Evolutionary conservation across 202 grass and related monocot genomes (phyloP).

Genomic region (Zizania palustris): DNA sequence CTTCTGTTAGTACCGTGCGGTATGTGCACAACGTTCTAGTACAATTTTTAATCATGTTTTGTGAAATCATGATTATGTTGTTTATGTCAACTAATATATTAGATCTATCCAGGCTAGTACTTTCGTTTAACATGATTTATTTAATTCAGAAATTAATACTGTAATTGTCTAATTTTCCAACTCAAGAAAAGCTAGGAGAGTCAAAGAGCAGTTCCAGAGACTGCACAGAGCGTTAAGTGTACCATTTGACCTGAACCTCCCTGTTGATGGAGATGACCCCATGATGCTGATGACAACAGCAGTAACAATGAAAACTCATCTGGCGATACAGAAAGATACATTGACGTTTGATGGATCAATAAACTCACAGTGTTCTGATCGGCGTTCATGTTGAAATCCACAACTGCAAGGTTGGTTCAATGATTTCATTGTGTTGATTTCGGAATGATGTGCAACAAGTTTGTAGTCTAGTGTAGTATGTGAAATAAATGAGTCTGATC

Average conservation of each 20-base stretch:
- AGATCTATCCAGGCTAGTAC: too few relatives aligned
- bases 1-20: too few relatives aligned
- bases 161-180: too few relatives aligned
- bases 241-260: constrained; percentile 75
- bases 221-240: constrained; percentile 45
- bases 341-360: constrained; percentile 52
- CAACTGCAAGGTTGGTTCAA: not conserved
- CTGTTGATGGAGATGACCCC: constrained; percentile 50
- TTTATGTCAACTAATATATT: too few relatives aligned
- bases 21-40: too few relatives aligned
- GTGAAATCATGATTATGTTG: too few relatives aligned
- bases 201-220: constrained; percentile 41
- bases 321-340: constrained; percentile 50
- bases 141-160: too few relatives aligned
- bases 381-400: constrained; percentile 25
- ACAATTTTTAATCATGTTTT: too few relatives aligned
- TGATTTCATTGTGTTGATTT: too few relatives aligned
- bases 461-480: not conserved
- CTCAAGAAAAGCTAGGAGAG: constrained; percentile 27
- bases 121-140: too few relatives aligned
- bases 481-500: not conserved
- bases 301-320: constrained; percentile 44
- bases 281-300: constrained; percentile 27
- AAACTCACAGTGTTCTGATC: constrained; percentile 27
- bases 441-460: too few relatives aligned